phyloP scores from a whole-genome alignment of 2,329 filamentous ascomycete species.

The Fusarium nodosum region DNA sequence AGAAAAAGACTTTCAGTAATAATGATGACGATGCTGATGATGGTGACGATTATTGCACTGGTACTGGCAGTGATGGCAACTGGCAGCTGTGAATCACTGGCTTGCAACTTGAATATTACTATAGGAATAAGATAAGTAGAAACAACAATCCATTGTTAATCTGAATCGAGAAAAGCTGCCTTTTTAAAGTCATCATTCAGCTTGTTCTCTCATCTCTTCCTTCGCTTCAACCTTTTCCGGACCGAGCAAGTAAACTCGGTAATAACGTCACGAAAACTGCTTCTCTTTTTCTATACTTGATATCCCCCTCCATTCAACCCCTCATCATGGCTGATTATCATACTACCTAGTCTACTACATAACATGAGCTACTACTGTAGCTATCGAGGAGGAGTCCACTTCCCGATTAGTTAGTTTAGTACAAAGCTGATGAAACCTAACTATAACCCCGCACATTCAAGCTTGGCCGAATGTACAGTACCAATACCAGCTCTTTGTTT shows the following conservation, averaged over 20 bases:
- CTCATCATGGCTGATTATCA: constrained; percentile 20
- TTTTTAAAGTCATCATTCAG: not conserved
- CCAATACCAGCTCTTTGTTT: constrained; percentile 41
- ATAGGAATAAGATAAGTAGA: not conserved
- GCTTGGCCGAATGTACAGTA: constrained; percentile 36
- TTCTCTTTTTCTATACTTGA: not conserved
- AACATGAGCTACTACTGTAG: not conserved
- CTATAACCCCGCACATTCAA: constrained; percentile 27
- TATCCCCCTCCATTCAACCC: constrained; percentile 4
- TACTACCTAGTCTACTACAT: constrained; percentile 2
- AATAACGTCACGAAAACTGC: constrained; percentile 5
- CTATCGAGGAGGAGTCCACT: constrained; percentile 16
- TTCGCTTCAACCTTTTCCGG: constrained; percentile 17
- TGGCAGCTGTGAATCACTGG: not conserved
- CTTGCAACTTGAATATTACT: not conserved
- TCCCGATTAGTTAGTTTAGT: constrained; percentile 6
- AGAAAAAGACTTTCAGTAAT: not conserved
- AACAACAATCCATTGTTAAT: not conserved
- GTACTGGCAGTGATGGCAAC: not conserved
- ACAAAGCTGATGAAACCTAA: not conserved
- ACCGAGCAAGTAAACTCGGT: constrained; percentile 22
- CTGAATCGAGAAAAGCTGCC: not conserved
- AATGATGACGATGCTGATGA: not conserved
- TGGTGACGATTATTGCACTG: too few relatives aligned
- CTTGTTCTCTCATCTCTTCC: constrained; percentile 3